A percentile compares a stretch with the other conserved stretches of the same genome.
These are phyloP conservation scores for Talaromyces marneffei DNA, from an alignment of 2,329 filamentous ascomycete species.

Conservation along the genomic window DNA sequence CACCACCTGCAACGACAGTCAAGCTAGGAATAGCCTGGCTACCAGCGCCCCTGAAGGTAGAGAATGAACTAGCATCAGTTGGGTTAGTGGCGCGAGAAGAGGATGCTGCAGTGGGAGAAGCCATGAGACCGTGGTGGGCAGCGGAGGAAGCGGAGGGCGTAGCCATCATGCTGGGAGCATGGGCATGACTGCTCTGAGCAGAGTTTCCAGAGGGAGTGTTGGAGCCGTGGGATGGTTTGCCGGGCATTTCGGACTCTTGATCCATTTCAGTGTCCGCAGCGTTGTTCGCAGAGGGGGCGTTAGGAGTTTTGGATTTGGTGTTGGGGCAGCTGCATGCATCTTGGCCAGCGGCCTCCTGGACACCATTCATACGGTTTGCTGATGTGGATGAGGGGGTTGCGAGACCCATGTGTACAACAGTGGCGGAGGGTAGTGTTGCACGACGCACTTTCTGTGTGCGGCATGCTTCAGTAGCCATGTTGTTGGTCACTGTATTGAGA, in stretches of 20 bases:
- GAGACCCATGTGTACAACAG: not conserved
- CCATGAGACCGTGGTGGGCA: not conserved
- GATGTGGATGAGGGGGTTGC: constrained; percentile 6
- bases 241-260: not conserved
- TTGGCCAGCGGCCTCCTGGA: not conserved
- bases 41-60: constrained; percentile 11
- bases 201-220: not conserved
- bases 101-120: not conserved
- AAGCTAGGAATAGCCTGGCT: constrained; percentile 8
- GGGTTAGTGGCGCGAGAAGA: not conserved
- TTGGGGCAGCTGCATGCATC: constrained; percentile 8
- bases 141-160: constrained; percentile 5
- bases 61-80: constrained; percentile 6
- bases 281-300: not conserved
- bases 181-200: constrained; percentile 7
- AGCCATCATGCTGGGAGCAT: not conserved
- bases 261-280: not conserved
- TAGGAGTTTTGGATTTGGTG: not conserved
- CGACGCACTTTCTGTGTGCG: constrained; percentile 9
- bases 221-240: not conserved
- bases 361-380: constrained; percentile 8
- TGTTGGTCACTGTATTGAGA: constrained; percentile 1
- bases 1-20: constrained; percentile 7
- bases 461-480: constrained; percentile 10
- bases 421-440: constrained; percentile 8